Conservation (phyloP, 2,329 filamentous ascomycete genomes). For the Penicillium palitans region DNA sequence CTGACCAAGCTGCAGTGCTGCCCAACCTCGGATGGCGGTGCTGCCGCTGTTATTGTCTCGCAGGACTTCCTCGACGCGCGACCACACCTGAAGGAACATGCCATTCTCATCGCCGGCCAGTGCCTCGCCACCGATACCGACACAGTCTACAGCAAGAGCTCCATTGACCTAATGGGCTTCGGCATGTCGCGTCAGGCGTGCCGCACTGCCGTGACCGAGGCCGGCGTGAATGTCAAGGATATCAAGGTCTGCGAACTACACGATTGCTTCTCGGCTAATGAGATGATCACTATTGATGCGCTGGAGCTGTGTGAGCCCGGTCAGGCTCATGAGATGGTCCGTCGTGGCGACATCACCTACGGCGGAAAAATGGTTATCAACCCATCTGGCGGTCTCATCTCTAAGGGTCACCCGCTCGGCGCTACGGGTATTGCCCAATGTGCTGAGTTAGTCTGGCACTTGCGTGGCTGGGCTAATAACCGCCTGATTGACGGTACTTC, state of each 20-base stretch:
- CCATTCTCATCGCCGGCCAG: conserved; percentile 87
- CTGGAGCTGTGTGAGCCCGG: conserved; percentile 75
- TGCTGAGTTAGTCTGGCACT: conserved; percentile 91
- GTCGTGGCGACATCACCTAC: conserved; percentile 86
- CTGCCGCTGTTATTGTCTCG: conserved; percentile 84
- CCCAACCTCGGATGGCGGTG: conserved; percentile 89
- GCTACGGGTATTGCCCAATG: conserved; percentile 95
- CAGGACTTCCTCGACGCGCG: conserved; percentile 83
- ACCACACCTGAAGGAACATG: conserved; percentile 77
- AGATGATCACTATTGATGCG: conserved; percentile 87
- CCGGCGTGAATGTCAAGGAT: conserved; percentile 63
- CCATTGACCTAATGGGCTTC: conserved; percentile 88
- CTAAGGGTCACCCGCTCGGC: conserved; percentile 91
- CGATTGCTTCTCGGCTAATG: conserved; percentile 95
- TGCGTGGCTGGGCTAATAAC: conserved; percentile 95
- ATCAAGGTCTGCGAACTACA: conserved; percentile 88
- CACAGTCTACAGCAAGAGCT: conserved; percentile 71
- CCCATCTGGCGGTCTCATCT: conserved; percentile 90
- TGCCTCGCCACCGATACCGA: conserved; percentile 81
- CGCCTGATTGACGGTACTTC: conserved; percentile 67
- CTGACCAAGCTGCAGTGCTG: conserved; percentile 99
- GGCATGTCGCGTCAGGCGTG: conserved; percentile 77
- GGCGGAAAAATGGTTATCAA: conserved; percentile 81
- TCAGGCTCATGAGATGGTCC: conserved; percentile 88
- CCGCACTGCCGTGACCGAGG: conserved; percentile 68